Base-by-base conservation (phyloP, 1,284 basidiomycete species). In the Hymenochaete sp. region DNA sequence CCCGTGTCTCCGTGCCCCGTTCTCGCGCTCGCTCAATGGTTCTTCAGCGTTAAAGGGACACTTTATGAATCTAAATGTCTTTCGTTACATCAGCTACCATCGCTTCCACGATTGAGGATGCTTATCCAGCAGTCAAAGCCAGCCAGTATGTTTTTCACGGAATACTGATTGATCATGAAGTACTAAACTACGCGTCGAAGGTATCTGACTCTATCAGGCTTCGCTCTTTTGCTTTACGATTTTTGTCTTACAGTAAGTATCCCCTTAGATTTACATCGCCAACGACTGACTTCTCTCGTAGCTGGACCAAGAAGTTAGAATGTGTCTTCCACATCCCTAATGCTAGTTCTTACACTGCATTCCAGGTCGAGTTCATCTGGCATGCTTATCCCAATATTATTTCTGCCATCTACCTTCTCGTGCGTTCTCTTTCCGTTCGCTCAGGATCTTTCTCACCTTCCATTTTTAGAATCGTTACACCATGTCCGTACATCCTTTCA, bases 341-440 rank as follows among this genome's bases (percentile, higher is more conserved):
- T 29, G 6, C 13, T 14, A 19, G 18, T 11, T 38, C 6, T 24
- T 8, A 25, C 31, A 45, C 13, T 13, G 38, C 9, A 19, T 25
- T 24, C 11, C 38, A 51, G 49, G 22, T 51, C 29, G 45, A 51
- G 21, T 41, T 51, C 21, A 51, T 51, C 26, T 51, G 49, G 49
- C 42, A 44, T 21, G 45, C 49, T 21, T 41, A 40, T 16, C 18
- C 19, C 14, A 47, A 42, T 32, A 44, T 38, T n/a, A 51, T 47
- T 36, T 47, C 49, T 4, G 11, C 44, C 6, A 51, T 51, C 25
- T 51, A 43, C 28, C 40, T 51, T 27, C 31, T 32, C 22, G 49
- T 51, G 29, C 38, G 49, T 31, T 22, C 35, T 10, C 21, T 39
- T 39, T 9, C 7, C 9, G 35, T 11, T 10, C 16, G 8, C 9